A percentile compares a stretch with the other conserved stretches of the same genome.
Conservation (phyloP, 2,329 filamentous ascomycete species). For the Clarireedia monteithiana region DNA sequence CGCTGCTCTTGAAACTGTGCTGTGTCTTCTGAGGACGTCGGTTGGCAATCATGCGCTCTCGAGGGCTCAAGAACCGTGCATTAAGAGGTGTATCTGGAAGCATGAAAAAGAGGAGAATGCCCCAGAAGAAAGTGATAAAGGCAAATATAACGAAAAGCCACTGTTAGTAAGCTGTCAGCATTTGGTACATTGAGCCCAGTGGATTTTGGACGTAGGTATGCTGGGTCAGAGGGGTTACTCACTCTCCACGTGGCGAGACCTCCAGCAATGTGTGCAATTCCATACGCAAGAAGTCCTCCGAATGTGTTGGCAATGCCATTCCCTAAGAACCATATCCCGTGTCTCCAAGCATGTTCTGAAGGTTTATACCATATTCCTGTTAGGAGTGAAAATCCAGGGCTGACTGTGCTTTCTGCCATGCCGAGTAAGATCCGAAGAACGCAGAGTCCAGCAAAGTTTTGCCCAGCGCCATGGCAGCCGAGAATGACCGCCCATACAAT, state of each 20-base stretch:
- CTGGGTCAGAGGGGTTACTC: neutral
- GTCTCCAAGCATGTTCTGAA: conserved; percentile 9
- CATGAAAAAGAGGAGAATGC: conserved; percentile 35
- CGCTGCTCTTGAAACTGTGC: conserved; percentile 23
- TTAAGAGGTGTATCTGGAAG: conserved; percentile 43
- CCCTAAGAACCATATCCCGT: conserved; percentile 9
- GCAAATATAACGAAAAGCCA: conserved; percentile 20
- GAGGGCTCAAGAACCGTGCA: conserved; percentile 23
- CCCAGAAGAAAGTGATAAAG: conserved; percentile 22
- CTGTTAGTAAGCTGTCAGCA: neutral
- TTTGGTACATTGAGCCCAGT: neutral
- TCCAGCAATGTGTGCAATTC: conserved; percentile 21
- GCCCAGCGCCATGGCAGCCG: conserved; percentile 8
- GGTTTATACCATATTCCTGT: conserved; percentile 28
- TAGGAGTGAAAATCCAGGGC: conserved; percentile 29
- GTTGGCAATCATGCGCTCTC: conserved; percentile 4
- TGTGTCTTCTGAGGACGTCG: conserved; percentile 10
- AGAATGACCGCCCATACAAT: conserved; percentile 51
- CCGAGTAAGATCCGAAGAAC: conserved; percentile 25
- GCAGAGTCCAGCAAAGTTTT: conserved; percentile 17
- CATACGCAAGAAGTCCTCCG: conserved; percentile 30
- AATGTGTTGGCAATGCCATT: conserved; percentile 29
- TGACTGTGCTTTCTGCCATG: conserved; percentile 21
- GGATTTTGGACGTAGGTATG: neutral
- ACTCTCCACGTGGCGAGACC: conserved; percentile 17